Evolutionary conservation across 495 filamentous ascomycete species (phyloP), one percentile per base, ranked within the genome.

Genomic region (Penicillium egyptiacum): DNA sequence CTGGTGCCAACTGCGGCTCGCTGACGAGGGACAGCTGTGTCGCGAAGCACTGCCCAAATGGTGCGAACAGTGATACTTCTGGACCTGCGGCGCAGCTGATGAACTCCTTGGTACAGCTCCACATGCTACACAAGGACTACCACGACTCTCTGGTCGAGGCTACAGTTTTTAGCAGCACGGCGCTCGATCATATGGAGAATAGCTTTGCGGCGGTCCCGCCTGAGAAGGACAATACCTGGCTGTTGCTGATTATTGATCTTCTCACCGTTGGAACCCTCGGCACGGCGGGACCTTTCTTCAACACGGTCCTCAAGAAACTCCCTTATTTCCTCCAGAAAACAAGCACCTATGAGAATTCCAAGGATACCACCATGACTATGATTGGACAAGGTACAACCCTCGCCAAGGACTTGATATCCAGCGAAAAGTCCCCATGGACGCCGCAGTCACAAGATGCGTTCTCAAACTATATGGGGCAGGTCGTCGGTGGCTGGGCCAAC

Each of bases 131-230:
- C n/a, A 50, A 16, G 17, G 47, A 35, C 10, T 5, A 16, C 10
- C 28, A 20, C 14, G 50, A 49, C 50, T 49, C 60, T 20, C 2
- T 56, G 16, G 37, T 54, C 5, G 26, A 55, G n/a, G 45, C 47
- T 42, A 43, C n/a, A 31, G 19, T 28, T n/a, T 10, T 48, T 17
- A 46, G 61, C 12, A 53, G 41, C 57, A 20, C 20, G 20, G 11
- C 25, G 14, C 59, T 65, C 25, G 23, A 57, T 7, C 43, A 69
- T 41, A 45, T 72, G 20, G 63, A 69, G 55, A 55, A 71, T 28
- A 66, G 23, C 10, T 74, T 75, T 49, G 68, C 66, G 23, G 69
- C 72, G 0, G 30, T 73, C 22, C 59, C 65, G 16, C 51, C 63
- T 12, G 46, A 60, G 9, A 2, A 55, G 5, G 42, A 58, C 42